phyloP scores from a whole-genome alignment of 2,329 filamentous ascomycete species.

The Tolypocladium tropicale region DNA sequence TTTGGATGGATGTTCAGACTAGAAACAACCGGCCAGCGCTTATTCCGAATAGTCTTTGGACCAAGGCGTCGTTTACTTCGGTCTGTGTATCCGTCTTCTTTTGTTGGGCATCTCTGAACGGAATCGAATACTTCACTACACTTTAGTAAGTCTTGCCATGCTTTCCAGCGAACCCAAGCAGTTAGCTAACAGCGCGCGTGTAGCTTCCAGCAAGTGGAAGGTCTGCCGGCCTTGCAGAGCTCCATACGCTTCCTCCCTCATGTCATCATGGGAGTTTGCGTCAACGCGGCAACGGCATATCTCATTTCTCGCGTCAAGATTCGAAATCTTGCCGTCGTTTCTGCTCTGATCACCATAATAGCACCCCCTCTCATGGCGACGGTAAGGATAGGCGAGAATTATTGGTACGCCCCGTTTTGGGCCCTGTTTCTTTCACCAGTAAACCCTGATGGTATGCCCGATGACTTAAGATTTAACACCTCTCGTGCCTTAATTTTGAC shows the following conservation, averaged over 20 bases:
- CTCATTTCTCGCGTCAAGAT: conserved; percentile 28
- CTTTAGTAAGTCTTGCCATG: conserved; percentile 27
- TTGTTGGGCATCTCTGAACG: conserved; percentile 34
- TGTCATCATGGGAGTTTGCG: conserved; percentile 29
- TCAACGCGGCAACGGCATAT: conserved; percentile 32
- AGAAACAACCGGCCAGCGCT: conserved; percentile 37
- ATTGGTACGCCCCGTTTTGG: conserved; percentile 37
- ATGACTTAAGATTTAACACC: background rate
- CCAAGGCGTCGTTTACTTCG: conserved; percentile 40
- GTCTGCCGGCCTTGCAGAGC: conserved; percentile 31
- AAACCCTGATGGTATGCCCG: conserved; percentile 26
- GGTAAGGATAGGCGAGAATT: conserved; percentile 32
- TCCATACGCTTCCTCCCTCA: conserved; percentile 38
- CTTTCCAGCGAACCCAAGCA: background rate
- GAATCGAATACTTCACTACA: conserved; percentile 35
- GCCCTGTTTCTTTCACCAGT: conserved; percentile 33
- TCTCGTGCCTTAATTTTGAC: background rate
- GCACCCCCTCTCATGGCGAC: conserved; percentile 46
- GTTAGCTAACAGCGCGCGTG: background rate
- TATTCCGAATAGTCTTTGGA: conserved; percentile 52
- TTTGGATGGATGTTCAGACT: conserved; percentile 44
- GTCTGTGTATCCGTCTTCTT: conserved; percentile 42
- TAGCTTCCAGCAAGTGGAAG: conserved; percentile 38
- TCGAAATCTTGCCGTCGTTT: conserved; percentile 25
- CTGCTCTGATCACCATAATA: conserved; percentile 31